Percentiles rank a stretch among this genome's conserved stretches.
These are phyloP conservation scores for Aspergillus sp. DNA, from an alignment of 2,329 filamentous ascomycete genomes.

Conservation along the genomic window DNA sequence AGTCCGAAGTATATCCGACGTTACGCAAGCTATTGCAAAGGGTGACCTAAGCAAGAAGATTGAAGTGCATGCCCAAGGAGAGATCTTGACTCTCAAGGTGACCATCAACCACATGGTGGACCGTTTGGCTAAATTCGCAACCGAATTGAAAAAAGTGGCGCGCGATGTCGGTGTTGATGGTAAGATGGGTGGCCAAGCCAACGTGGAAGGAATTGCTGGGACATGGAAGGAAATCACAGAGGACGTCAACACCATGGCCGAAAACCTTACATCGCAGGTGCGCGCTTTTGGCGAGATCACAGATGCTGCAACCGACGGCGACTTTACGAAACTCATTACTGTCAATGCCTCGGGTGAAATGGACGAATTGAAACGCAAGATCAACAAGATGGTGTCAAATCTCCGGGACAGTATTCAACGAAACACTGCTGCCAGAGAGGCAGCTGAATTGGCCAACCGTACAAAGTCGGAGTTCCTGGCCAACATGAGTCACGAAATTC, in stretches of 20 bases:
- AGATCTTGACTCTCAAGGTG: constrained; percentile 90
- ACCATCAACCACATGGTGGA: constrained; percentile 99
- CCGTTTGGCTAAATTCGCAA: constrained; percentile 91
- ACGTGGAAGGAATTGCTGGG: constrained; percentile 88
- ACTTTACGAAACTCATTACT: constrained; percentile 95
- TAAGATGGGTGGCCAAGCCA: constrained; percentile 97
- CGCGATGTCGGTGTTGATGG: constrained; percentile 97
- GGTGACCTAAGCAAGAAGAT: constrained; percentile 97
- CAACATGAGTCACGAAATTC: constrained; percentile 98
- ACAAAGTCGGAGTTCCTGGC: constrained; percentile 98
- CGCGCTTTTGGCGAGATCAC: constrained; percentile 98
- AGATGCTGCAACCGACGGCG: constrained; percentile 94
- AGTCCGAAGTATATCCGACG: constrained; percentile 89
- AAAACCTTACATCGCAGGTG: constrained; percentile 90
- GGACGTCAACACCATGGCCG: constrained; percentile 91
- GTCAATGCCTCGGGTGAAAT: constrained; percentile 98
- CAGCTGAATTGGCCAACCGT: constrained; percentile 94
- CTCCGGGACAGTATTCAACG: constrained; percentile 93
- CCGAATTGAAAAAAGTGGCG: constrained; percentile 92
- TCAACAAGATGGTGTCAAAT: constrained; percentile 99
- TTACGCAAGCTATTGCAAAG: constrained; percentile 92
- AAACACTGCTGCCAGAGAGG: constrained; percentile 93
- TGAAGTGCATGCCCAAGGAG: constrained; percentile 90
- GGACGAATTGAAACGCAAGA: constrained; percentile 98
- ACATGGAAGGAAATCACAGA: constrained; percentile 99